Evolutionary conservation across 176 grass and related monocot species (phyloP).

Genomic region (Metroxylon sagu): DNA sequence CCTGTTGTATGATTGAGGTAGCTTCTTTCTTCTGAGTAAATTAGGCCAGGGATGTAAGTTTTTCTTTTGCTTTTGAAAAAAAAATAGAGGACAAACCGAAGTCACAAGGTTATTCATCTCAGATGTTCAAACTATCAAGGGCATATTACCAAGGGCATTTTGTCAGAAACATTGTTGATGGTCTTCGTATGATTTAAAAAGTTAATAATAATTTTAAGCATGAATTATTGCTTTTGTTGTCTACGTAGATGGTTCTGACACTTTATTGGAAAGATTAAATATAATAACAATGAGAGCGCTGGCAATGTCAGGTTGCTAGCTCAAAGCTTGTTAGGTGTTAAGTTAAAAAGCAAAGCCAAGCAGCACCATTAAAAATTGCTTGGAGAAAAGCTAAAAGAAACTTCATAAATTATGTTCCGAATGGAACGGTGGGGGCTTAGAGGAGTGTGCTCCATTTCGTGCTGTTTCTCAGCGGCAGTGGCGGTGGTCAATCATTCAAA

Average conservation of each 20-base stretch:
- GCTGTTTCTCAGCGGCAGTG: background rate
- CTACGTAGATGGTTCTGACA: conserved; percentile 3
- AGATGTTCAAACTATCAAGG: too few relatives aligned
- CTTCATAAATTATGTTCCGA: conserved; percentile 26
- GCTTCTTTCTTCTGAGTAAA: too few relatives aligned
- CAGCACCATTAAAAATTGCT: conserved; percentile 55
- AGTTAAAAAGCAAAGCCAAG: conserved; percentile 59
- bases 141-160: too few relatives aligned
- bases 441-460: background rate
- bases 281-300: conserved; percentile 31
- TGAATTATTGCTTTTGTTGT: too few relatives aligned
- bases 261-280: conserved; percentile 3
- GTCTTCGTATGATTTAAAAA: too few relatives aligned
- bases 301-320: conserved; percentile 54
- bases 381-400: conserved; percentile 40
- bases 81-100: too few relatives aligned
- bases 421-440: conserved; percentile 1
- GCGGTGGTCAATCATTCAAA: conserved; percentile 11
- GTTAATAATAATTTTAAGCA: too few relatives aligned
- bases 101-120: too few relatives aligned
- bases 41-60: too few relatives aligned
- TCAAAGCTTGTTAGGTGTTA: conserved; percentile 18
- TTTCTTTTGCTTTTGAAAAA: too few relatives aligned
- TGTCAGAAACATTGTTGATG: too few relatives aligned
- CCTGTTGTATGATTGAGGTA: too few relatives aligned